Percentiles rank a stretch among this genome's conserved stretches.
Conservation (phyloP, 2,329 filamentous ascomycete species). For the Clarireedia paspali region DNA sequence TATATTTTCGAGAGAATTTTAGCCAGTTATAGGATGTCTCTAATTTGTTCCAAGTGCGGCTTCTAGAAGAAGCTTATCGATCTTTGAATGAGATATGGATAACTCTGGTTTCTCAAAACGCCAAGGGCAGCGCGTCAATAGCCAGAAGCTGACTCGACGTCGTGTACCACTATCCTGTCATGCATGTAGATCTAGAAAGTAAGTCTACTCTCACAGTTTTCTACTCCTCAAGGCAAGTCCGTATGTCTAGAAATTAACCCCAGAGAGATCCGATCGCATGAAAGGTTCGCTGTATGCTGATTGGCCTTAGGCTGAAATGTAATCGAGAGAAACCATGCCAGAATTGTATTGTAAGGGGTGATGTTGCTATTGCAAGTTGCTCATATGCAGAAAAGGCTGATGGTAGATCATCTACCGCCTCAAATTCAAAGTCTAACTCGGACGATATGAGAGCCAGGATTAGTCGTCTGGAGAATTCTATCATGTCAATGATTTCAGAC, state of each 20-base stretch:
- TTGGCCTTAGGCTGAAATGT: constrained; percentile 36
- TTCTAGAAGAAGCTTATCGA: constrained; percentile 1
- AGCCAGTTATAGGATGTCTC: neutral
- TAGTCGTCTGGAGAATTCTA: constrained; percentile 47
- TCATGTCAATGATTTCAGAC: constrained; percentile 41
- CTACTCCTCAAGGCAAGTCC: too few relatives aligned
- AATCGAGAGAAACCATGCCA: constrained; percentile 44
- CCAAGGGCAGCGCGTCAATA: neutral
- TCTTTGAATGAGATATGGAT: constrained; percentile 7
- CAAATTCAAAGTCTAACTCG: constrained; percentile 11
- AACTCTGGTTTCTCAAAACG: constrained; percentile 9
- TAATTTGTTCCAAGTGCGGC: neutral
- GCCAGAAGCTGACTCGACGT: neutral
- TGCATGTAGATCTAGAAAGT: constrained; percentile 18
- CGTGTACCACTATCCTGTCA: constrained; percentile 17
- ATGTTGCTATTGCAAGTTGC: constrained; percentile 32
- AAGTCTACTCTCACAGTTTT: neutral
- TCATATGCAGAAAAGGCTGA: constrained; percentile 42
- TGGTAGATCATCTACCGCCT: constrained; percentile 28
- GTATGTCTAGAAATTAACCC: too few relatives aligned
- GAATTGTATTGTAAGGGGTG: constrained; percentile 44
- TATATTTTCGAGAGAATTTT: too few relatives aligned
- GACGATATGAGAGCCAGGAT: constrained; percentile 46
- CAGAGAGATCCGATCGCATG: too few relatives aligned
- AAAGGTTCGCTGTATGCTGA: constrained; percentile 1